These are phyloP conservation scores for Hordeum pubiflorum DNA, from an alignment of 202 grass and related monocot species.

Conservation along the genomic window DNA sequence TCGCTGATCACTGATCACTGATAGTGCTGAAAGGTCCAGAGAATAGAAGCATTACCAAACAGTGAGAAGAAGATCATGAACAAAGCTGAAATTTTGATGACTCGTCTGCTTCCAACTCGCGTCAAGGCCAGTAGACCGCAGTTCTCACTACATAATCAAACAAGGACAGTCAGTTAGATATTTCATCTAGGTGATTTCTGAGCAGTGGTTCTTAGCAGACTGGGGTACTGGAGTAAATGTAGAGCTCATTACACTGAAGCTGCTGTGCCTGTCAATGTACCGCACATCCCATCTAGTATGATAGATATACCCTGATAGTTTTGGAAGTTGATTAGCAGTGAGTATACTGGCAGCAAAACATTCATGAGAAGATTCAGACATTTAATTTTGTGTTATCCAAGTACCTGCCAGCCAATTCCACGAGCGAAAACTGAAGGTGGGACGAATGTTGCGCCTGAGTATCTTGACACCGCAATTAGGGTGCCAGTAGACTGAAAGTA, in stretches of 20 bases:
- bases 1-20: neutral
- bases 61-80: slow-evolving; percentile 98
- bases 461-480: slow-evolving; percentile 62
- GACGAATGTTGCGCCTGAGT: slow-evolving; percentile 61
- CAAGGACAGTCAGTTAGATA: neutral
- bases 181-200: neutral
- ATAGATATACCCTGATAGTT: slow-evolving; percentile 75
- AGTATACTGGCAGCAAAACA: neutral
- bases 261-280: slow-evolving; percentile 73
- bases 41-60: slow-evolving; percentile 44
- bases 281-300: slow-evolving; percentile 76
- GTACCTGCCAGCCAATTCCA: slow-evolving; percentile 92
- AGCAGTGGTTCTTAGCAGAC: neutral
- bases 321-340: slow-evolving; percentile 1
- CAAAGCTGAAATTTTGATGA: slow-evolving; percentile 68
- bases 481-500: slow-evolving; percentile 79
- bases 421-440: slow-evolving; percentile 77
- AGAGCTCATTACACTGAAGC: slow-evolving; percentile 73
- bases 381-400: neutral
- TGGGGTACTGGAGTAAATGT: neutral
- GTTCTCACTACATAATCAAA: slow-evolving; percentile 67
- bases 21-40: neutral
- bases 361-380: neutral
- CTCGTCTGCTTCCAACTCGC: slow-evolving; percentile 74
- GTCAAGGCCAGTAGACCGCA: slow-evolving; percentile 72